A percentile compares a stretch with the other conserved stretches of the same genome.
Conservation (phyloP, 1,284 basidiomycete genomes). For the Puccinia novopanici region DNA sequence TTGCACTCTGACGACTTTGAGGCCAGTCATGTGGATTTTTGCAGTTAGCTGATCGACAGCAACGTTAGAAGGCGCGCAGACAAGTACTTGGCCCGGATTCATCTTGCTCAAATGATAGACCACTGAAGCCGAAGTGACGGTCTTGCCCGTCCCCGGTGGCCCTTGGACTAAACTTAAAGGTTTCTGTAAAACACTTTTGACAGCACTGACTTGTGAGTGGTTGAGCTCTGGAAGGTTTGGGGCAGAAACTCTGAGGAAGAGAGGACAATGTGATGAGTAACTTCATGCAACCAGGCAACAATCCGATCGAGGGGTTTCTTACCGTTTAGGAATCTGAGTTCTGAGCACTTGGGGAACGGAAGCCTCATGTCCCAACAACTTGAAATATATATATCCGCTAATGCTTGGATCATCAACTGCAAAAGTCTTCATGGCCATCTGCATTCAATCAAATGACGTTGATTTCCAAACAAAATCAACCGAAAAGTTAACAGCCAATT, state of each 20-base stretch:
- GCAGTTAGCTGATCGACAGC: conserved; percentile 98
- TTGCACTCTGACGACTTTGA: conserved; percentile 95
- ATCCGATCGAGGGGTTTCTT: not conserved
- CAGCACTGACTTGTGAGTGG: conserved; percentile 98
- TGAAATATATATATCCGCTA: conserved; percentile 97
- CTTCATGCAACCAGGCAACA: not conserved
- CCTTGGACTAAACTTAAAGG: conserved; percentile 98
- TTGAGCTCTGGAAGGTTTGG: conserved; percentile 98
- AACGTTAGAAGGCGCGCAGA: conserved; percentile 98
- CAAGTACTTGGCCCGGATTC: conserved; percentile 98
- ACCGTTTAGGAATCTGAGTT: conserved; percentile 86
- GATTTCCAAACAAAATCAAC: conserved; percentile 99
- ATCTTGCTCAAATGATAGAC: conserved; percentile 99
- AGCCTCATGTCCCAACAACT: conserved; percentile 92
- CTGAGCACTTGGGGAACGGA: conserved; percentile 77
- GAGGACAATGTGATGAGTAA: not conserved
- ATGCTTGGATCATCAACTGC: conserved; percentile 99
- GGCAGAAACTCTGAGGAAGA: conserved; percentile 72
- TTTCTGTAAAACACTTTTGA: conserved; percentile 96
- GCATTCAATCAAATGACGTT: conserved; percentile 98
- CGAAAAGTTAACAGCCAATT: conserved; percentile 90
- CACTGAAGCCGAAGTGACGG: conserved; percentile 98
- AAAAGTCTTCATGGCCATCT: conserved; percentile 98
- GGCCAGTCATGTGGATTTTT: conserved; percentile 91
- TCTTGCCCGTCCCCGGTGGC: conserved; percentile 97